Evolutionary conservation across 192 early-diverging fungal species (phyloP).

Genomic region (Backusella australiensis): DNA sequence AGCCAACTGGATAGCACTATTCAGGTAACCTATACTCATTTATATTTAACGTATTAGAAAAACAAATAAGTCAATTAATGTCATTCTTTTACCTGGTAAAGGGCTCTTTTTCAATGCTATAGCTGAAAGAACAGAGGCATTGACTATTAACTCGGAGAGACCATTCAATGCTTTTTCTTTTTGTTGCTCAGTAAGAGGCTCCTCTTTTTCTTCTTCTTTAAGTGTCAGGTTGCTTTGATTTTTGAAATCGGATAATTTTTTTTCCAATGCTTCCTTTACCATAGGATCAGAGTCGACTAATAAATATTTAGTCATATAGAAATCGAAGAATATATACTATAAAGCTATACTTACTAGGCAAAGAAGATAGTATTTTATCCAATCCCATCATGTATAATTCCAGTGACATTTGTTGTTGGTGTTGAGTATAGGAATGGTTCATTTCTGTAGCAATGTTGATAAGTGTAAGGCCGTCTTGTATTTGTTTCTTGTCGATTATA

Average conservation of each 20-base stretch:
- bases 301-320: not conserved
- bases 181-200: not conserved
- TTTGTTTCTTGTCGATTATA: slow-evolving; percentile 24
- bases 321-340: not conserved
- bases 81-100: slow-evolving; percentile 34
- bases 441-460: slow-evolving; percentile 28
- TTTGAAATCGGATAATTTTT: slow-evolving; percentile 16
- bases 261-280: slow-evolving; percentile 22
- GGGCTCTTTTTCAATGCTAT: slow-evolving; percentile 52
- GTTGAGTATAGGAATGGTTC: slow-evolving; percentile 10
- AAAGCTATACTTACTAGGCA: slow-evolving; percentile 24
- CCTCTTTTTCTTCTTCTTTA: not conserved
- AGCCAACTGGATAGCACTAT: slow-evolving; percentile 18
- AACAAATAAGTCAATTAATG: not conserved
- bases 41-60: slow-evolving; percentile 12
- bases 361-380: slow-evolving; percentile 25
- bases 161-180: slow-evolving; percentile 14
- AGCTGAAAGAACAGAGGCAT: slow-evolving; percentile 39
- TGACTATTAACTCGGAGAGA: slow-evolving; percentile 30
- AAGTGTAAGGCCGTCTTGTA: slow-evolving; percentile 23
- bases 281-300: slow-evolving; percentile 25
- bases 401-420: slow-evolving; percentile 12
- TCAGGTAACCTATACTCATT: slow-evolving; percentile 33
- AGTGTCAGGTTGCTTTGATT: slow-evolving; percentile 6
- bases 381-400: slow-evolving; percentile 33